Conservation (phyloP, 306 rosid species). For the Arachis stenosperma region DNA sequence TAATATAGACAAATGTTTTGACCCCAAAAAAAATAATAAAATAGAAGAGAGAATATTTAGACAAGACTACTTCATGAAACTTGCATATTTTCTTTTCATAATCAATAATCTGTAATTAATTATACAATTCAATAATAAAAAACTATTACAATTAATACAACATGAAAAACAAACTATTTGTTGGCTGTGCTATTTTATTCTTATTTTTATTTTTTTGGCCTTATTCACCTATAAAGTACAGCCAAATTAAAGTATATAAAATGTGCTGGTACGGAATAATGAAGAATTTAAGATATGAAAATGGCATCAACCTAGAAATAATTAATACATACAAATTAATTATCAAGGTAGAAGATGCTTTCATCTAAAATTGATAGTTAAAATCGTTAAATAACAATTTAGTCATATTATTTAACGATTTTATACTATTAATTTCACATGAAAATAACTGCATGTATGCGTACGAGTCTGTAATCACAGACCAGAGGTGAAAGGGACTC, state of each 20-base stretch:
- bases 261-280: background rate
- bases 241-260: background rate
- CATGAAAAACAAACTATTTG: constrained; percentile 23
- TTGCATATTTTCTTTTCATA: background rate
- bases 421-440: too few relatives aligned
- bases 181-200: constrained; percentile 1
- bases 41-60: background rate
- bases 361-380: too few relatives aligned
- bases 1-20: background rate
- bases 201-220: background rate
- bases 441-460: too few relatives aligned
- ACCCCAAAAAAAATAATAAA: too few relatives aligned
- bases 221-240: constrained; percentile 10
- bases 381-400: too few relatives aligned
- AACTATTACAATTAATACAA: constrained; percentile 2
- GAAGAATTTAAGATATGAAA: constrained; percentile 16
- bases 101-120: background rate
- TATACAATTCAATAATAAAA: constrained; percentile 14
- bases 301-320: background rate
- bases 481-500: constrained; percentile 66
- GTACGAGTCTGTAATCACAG: constrained; percentile 33
- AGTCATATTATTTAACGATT: too few relatives aligned
- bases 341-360: too few relatives aligned
- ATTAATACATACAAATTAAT: background rate
- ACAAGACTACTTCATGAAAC: background rate